Evolutionary conservation across 2,329 filamentous ascomycete species (phyloP).

Genomic region (Aspergillus brunneoviolaceus): DNA sequence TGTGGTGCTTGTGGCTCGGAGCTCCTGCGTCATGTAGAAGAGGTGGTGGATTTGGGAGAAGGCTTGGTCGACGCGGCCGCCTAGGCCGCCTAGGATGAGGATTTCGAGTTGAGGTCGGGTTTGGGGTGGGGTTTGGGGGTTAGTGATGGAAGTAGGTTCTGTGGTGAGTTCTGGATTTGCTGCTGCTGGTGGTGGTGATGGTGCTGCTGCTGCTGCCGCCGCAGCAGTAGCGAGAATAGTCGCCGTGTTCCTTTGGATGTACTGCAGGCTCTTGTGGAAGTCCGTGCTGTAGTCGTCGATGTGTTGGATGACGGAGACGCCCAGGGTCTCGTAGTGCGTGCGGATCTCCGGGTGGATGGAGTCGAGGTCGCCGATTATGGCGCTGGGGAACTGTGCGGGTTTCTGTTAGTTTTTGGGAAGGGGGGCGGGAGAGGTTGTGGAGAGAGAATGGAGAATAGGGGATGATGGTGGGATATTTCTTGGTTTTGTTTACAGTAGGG

Average conservation of each 20-base stretch:
- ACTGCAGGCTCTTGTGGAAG: constrained; percentile 77
- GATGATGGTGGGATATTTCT: no score
- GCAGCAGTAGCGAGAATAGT: constrained; percentile 23
- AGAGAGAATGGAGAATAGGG: no score
- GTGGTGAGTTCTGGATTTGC: neutral
- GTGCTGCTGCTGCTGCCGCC: neutral
- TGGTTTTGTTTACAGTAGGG: no score
- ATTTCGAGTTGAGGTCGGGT: constrained; percentile 54
- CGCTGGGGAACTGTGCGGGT: constrained; percentile 55
- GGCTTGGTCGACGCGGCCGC: constrained; percentile 88
- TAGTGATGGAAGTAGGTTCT: neutral
- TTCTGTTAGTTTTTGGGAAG: constrained; percentile 7
- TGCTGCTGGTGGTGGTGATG: neutral
- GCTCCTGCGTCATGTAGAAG: constrained; percentile 49
- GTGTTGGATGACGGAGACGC: constrained; percentile 66
- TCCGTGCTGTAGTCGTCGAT: constrained; percentile 87
- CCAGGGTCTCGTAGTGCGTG: constrained; percentile 61
- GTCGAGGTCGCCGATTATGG: constrained; percentile 88
- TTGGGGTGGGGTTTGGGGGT: neutral
- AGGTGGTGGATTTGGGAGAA: constrained; percentile 87
- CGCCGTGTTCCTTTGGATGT: constrained; percentile 47
- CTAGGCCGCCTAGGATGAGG: constrained; percentile 80
- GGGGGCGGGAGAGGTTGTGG: neutral
- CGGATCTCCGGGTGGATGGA: constrained; percentile 66
- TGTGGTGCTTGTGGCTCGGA: no score